Evolutionary conservation across 2,329 filamentous ascomycete genomes (phyloP).

Genomic region (Dryadomyces sulphureus): DNA sequence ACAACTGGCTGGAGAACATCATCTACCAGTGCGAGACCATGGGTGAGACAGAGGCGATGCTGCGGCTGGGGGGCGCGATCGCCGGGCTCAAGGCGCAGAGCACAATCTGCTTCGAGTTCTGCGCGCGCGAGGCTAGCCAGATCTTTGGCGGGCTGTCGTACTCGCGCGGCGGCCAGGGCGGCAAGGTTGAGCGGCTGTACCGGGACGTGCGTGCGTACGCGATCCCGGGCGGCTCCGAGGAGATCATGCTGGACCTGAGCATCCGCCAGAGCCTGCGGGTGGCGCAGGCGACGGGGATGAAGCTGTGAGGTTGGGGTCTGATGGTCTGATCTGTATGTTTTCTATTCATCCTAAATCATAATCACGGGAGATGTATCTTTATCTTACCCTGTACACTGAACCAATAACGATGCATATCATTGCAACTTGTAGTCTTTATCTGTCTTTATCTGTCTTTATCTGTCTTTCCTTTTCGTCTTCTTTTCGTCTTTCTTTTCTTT

Average conservation of each 20-base stretch:
- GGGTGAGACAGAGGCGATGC: conserved; percentile 89
- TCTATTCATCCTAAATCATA: neutral
- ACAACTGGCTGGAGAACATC: conserved; percentile 91
- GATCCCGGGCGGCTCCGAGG: conserved; percentile 87
- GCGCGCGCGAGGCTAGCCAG: conserved; percentile 87
- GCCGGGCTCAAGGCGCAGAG: conserved; percentile 87
- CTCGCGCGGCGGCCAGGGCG: conserved; percentile 84
- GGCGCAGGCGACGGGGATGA: conserved; percentile 87
- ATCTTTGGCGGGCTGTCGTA: conserved; percentile 95
- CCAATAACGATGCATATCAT: no score
- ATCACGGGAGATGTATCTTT: no score
- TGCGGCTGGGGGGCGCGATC: conserved; percentile 88
- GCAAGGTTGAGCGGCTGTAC: conserved; percentile 88
- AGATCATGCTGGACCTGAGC: conserved; percentile 97
- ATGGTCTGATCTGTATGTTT: neutral
- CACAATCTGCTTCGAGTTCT: conserved; percentile 94
- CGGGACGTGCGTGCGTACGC: conserved; percentile 92
- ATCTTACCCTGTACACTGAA: no score
- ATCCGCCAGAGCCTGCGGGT: conserved; percentile 71
- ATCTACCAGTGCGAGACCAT: conserved; percentile 89
- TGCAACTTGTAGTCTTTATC: neutral
- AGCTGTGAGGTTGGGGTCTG: conserved; percentile 57
- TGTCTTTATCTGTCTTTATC: neutral
- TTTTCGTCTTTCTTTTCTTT: neutral
- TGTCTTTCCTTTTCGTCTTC: neutral